Base-by-base conservation (phyloP, 805 yeast genomes). In the Kluyveromyces aestuarii region DNA sequence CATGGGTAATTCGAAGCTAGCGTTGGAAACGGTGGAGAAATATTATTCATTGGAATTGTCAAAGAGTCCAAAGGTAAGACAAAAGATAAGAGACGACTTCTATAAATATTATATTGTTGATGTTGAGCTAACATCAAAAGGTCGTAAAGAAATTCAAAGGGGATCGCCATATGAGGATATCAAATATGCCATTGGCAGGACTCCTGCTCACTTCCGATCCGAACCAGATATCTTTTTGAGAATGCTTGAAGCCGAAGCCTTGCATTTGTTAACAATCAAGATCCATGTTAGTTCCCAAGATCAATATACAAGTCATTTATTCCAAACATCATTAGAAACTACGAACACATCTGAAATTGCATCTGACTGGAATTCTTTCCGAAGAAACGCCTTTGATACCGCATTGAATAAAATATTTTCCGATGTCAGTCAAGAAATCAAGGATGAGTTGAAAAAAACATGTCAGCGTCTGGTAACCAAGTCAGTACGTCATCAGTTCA, bases 161-260 rank as follows among this genome's bases (percentile, higher is more conserved):
- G 82, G 81, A 55, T 82, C 90, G 47, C 84, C 89, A 2, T 90
- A 82, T 59, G 88, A 86, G 50, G 96, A 88, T 60, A 82, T 93
- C 69, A 93, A 93, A 62, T 93, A 93, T 67, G 95, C 96, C 19
- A 76, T 80, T 49, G 86, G 88, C 66, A 77, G 93, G 62, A 74
- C 86, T 2, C 82, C 90, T 14, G 75, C 76, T n/a, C 88, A 88
- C 50, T 79, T 93, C 59, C 75, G 79, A 7, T 72, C 72, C 37
- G 74, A 79, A 48, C 98, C 99, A 1, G 96, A 88, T 57, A 70
- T 84, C 39, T 87, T 85, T 56, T 72, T 93, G 59, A 78, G 95
- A 59, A 93, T 93, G 96, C 68, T 90, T 45, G 90, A 85, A 60
- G 99, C 98, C 2, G 99, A 93, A 63, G 66, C 80, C 6, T 74